Conservation (phyloP, 1,284 basidiomycete species). For the Mycena sp. region DNA sequence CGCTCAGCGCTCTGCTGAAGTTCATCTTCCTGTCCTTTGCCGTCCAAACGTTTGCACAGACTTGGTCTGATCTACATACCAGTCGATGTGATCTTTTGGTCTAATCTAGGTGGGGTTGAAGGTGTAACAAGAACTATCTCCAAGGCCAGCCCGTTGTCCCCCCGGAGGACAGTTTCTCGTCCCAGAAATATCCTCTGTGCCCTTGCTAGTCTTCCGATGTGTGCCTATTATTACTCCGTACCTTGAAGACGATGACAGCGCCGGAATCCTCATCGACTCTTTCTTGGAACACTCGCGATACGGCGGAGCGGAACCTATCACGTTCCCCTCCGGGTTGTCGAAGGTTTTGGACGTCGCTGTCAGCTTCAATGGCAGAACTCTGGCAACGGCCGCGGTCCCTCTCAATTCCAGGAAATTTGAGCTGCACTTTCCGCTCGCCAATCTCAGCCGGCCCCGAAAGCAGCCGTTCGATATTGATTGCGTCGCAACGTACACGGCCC, state of each 20-base stretch:
- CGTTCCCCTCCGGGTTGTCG: conserved; percentile 28
- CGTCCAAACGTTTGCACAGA: conserved; percentile 9
- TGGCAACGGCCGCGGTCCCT: conserved; percentile 55
- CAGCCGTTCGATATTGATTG: conserved; percentile 64
- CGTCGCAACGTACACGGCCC: conserved; percentile 46
- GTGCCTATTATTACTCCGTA: conserved; percentile 76
- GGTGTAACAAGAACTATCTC: conserved; percentile 32
- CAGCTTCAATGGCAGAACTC: conserved; percentile 47
- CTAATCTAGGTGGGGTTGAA: conserved; percentile 13
- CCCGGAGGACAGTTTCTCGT: conserved; percentile 61
- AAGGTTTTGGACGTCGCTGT: conserved; percentile 50
- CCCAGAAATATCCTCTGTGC: conserved; percentile 53
- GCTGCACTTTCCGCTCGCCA: conserved; percentile 56
- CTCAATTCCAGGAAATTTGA: conserved; percentile 58
- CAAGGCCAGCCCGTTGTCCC: conserved; percentile 25
- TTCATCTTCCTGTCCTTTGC: neutral
- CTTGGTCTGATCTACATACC: conserved; percentile 12
- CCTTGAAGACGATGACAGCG: conserved; percentile 57
- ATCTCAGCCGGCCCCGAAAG: conserved; percentile 53
- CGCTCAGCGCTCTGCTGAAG: neutral
- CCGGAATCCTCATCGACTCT: conserved; percentile 65
- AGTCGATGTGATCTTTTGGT: neutral
- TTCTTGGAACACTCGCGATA: conserved; percentile 60
- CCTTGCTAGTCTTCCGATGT: conserved; percentile 74
- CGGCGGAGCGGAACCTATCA: conserved; percentile 56